Evolutionary conservation across 306 rosid genomes (phyloP).

Genomic region (Cicer cuneatum): DNA sequence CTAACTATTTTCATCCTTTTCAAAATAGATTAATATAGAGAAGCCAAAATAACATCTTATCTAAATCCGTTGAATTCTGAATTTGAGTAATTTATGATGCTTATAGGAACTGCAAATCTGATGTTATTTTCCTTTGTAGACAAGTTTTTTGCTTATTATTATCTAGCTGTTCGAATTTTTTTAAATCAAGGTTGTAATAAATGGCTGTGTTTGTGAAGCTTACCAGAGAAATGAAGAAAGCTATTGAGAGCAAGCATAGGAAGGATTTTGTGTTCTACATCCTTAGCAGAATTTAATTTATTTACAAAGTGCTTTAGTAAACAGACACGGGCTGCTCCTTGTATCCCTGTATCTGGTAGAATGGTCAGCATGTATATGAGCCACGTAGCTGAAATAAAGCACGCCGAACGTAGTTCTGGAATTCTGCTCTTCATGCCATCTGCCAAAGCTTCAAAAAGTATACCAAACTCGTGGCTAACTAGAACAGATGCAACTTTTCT

Average conservation of each 20-base stretch:
- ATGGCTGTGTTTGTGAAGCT: conserved; percentile 38
- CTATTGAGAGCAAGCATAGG: conserved; percentile 75
- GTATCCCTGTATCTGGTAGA: conserved; percentile 91
- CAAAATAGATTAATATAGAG: neutral
- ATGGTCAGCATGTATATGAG: conserved; percentile 70
- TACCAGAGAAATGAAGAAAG: conserved; percentile 81
- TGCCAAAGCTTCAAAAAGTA: conserved; percentile 85
- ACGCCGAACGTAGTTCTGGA: conserved; percentile 66
- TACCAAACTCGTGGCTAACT: conserved; percentile 86
- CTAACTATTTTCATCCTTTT: neutral
- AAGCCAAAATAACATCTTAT: conserved; percentile 30
- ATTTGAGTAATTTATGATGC: conserved; percentile 29
- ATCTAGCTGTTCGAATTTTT: conserved; percentile 4
- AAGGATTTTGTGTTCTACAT: conserved; percentile 77
- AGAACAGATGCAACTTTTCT: conserved; percentile 77
- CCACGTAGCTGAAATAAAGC: conserved; percentile 86
- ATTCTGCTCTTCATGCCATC: conserved; percentile 78
- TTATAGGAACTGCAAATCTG: conserved; percentile 13
- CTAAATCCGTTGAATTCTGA: conserved; percentile 35
- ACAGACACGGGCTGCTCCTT: conserved; percentile 77
- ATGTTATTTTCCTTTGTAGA: conserved; percentile 24
- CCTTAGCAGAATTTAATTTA: conserved; percentile 69
- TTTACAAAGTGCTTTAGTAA: conserved; percentile 71
- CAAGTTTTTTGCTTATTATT: neutral
- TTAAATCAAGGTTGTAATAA: conserved; percentile 15